Conservation (phyloP, 805 yeast species). For the Wickerhamomyces subpelliculosus region DNA sequence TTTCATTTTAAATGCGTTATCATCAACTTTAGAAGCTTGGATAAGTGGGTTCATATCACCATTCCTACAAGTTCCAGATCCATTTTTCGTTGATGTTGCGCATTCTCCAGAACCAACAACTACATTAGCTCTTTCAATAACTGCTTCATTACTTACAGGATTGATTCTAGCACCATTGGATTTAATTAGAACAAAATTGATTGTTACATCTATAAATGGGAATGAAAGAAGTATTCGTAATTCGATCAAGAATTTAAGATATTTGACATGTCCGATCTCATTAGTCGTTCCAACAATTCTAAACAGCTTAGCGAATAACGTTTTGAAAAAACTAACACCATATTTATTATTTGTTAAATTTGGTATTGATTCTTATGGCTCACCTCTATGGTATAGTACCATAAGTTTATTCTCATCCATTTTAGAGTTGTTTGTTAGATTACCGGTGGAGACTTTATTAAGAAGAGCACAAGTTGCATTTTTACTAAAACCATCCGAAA, state of each 20-base stretch:
- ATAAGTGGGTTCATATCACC: slow-evolving; percentile 84
- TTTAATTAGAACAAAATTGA: slow-evolving; percentile 68
- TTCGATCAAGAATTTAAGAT: slow-evolving; percentile 46
- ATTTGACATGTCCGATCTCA: slow-evolving; percentile 47
- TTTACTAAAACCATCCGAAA: slow-evolving; percentile 32
- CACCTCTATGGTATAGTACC: slow-evolving; percentile 54
- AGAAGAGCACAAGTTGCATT: slow-evolving; percentile 77
- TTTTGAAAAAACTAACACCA: slow-evolving; percentile 63
- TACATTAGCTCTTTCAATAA: slow-evolving; percentile 59
- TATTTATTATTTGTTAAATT: slow-evolving; percentile 49
- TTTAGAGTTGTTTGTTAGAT: slow-evolving; percentile 61
- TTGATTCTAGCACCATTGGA: slow-evolving; percentile 74
- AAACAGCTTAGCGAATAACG: slow-evolving; percentile 51
- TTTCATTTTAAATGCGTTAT: slow-evolving; percentile 67
- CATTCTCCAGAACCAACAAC: slow-evolving; percentile 72
- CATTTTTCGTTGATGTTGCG: slow-evolving; percentile 72
- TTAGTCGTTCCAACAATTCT: slow-evolving; percentile 63
- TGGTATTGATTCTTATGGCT: slow-evolving; percentile 59
- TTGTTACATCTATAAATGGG: slow-evolving; percentile 55
- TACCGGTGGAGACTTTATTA: slow-evolving; percentile 84
- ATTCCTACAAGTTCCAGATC: slow-evolving; percentile 77
- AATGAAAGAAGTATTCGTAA: slow-evolving; percentile 64
- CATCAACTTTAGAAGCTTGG: slow-evolving; percentile 84
- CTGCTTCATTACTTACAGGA: slow-evolving; percentile 69
- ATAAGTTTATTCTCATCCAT: slow-evolving; percentile 55